phyloP scores from a whole-genome alignment of 2,329 filamentous ascomycete genomes.

The Clarireedia hainanense region DNA sequence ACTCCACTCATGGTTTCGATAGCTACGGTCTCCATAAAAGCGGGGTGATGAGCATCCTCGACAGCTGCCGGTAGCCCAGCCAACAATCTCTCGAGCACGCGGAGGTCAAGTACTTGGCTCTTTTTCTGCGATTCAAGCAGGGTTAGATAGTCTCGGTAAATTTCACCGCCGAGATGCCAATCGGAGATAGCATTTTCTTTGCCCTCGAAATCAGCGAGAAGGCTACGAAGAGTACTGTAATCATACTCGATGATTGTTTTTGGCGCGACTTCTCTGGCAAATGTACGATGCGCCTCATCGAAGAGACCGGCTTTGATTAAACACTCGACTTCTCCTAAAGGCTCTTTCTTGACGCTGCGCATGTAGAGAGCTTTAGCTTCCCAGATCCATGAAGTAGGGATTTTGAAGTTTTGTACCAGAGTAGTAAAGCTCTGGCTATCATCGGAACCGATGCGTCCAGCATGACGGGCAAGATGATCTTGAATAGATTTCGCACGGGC shows the following conservation, averaged over 20 bases:
- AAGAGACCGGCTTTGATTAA: conserved; percentile 71
- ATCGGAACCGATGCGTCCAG: conserved; percentile 54
- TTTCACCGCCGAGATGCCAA: conserved; percentile 72
- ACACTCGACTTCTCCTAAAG: conserved; percentile 65
- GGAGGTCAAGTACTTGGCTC: conserved; percentile 33
- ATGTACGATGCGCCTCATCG: conserved; percentile 75
- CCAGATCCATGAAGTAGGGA: conserved; percentile 77
- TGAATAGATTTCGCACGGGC: conserved; percentile 61
- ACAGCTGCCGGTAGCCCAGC: conserved; percentile 46
- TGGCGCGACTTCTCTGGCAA: conserved; percentile 75
- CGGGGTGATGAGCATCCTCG: conserved; percentile 25
- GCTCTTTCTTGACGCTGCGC: conserved; percentile 62
- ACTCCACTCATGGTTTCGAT: conserved; percentile 74
- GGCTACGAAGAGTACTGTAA: conserved; percentile 57
- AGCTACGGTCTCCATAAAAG: conserved; percentile 58
- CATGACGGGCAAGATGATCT: conserved; percentile 67
- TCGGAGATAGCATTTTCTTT: conserved; percentile 55
- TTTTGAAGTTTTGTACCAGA: conserved; percentile 55
- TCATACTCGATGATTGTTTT: conserved; percentile 75
- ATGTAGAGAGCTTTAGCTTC: conserved; percentile 79
- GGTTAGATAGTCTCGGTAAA: conserved; percentile 60
- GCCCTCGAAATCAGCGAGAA: conserved; percentile 65
- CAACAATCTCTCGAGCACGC: conserved; percentile 48
- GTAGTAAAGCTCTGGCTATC: conserved; percentile 48
- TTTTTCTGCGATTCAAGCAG: conserved; percentile 39